phyloP scores from a whole-genome alignment of 2,329 filamentous ascomycete species.

The Hypoxylon sp. region DNA sequence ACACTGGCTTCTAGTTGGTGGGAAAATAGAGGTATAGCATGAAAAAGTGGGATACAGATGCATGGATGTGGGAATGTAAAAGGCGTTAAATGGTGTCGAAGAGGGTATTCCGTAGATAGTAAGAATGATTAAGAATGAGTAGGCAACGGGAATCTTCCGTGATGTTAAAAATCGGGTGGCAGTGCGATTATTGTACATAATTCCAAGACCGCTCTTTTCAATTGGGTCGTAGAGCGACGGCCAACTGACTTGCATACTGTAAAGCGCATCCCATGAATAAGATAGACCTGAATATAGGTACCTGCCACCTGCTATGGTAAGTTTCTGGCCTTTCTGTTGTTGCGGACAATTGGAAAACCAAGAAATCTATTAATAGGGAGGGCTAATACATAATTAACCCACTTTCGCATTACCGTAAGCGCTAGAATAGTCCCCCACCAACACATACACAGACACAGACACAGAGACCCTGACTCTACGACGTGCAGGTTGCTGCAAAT shows the following conservation, averaged over 20 bases:
- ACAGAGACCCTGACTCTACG: constrained; percentile 1
- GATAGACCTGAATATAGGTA: not conserved
- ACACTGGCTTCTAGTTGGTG: constrained; percentile 5
- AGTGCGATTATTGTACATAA: constrained; percentile 28
- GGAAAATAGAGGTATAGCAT: constrained; percentile 5
- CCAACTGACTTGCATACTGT: not conserved
- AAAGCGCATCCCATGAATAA: no score
- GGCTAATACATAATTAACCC: constrained; percentile 21
- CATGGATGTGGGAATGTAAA: constrained; percentile 11
- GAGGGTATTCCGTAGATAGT: constrained; percentile 5
- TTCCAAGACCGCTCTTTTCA: not conserved
- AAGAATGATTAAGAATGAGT: constrained; percentile 3
- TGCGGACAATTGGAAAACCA: constrained; percentile 6
- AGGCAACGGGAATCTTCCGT: not conserved
- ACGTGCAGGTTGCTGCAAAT: constrained; percentile 6
- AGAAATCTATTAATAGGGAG: constrained; percentile 30
- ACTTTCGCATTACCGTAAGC: constrained; percentile 19
- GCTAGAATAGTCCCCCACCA: constrained; percentile 31
- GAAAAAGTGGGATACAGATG: constrained; percentile 16
- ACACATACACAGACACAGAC: not conserved
- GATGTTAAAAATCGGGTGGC: constrained; percentile 20
- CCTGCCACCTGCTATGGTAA: not conserved
- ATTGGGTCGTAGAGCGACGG: constrained; percentile 9
- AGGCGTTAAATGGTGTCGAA: constrained; percentile 9
- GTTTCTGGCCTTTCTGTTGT: no score